Conservation (phyloP, 2,329 filamentous ascomycete species). For the Fusarium incarnatum region DNA sequence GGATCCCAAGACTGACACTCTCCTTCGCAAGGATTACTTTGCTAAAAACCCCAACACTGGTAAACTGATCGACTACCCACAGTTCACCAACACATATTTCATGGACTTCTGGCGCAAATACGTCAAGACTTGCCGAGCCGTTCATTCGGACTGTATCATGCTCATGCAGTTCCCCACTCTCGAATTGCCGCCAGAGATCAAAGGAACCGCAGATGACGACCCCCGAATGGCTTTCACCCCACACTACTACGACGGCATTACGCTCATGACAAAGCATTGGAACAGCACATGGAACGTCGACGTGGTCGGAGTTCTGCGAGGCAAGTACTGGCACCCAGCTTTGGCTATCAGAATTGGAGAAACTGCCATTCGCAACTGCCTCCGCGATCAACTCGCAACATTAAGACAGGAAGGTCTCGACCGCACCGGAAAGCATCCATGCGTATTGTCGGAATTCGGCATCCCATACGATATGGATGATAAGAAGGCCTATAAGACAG, state of each 20-base stretch:
- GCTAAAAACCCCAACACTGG: conserved; percentile 80
- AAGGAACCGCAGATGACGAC: conserved; percentile 89
- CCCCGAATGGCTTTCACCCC: conserved; percentile 90
- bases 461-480: conserved; percentile 99
- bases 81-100: conserved; percentile 92
- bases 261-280: conserved; percentile 98
- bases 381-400: conserved; percentile 85
- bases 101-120: conserved; percentile 86
- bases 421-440: conserved; percentile 88
- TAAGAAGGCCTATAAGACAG: conserved; percentile 93
- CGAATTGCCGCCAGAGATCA: conserved; percentile 89
- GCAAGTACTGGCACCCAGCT: conserved; percentile 86
- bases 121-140: conserved; percentile 75
- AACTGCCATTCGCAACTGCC: conserved; percentile 91
- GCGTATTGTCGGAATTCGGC: conserved; percentile 92
- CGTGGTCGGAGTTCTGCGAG: conserved; percentile 89
- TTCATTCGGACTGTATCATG: conserved; percentile 86
- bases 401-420: conserved; percentile 89
- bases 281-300: conserved; percentile 98
- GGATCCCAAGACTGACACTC: conserved; percentile 81
- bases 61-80: conserved; percentile 79
- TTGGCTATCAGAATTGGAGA: conserved; percentile 95
- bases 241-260: conserved; percentile 97
- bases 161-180: conserved; percentile 92
- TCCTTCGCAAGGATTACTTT: conserved; percentile 91